Evolutionary conservation across 176 grass and related monocot genomes (phyloP).

Genomic region (Luzula sylvatica): DNA sequence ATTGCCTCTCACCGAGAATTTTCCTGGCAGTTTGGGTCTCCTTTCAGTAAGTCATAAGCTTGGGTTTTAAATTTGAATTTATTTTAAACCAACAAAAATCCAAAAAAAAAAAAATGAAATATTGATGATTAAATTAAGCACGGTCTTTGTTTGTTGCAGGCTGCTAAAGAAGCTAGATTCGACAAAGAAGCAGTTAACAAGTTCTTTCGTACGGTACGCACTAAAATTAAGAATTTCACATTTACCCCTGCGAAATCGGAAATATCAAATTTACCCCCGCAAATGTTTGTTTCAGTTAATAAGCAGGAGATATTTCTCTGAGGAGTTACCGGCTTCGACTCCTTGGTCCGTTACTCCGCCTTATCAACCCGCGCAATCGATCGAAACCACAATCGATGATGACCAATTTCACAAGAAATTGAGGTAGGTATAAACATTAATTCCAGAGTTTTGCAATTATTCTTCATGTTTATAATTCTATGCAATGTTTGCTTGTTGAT

Average conservation of each 20-base stretch:
- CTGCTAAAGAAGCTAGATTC: slow-evolving; percentile 86
- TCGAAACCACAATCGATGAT: slow-evolving; percentile 55
- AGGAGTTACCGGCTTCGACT: slow-evolving; percentile 60
- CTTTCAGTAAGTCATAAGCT: slow-evolving; percentile 56
- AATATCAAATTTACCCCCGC: neutral
- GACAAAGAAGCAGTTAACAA: slow-evolving; percentile 94
- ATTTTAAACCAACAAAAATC: too few species aligned
- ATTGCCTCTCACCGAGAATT: slow-evolving; percentile 64
- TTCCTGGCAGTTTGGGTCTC: slow-evolving; percentile 64
- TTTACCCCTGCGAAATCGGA: too few species aligned
- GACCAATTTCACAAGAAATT: slow-evolving; percentile 68
- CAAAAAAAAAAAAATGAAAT: too few species aligned
- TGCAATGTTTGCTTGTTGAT: too few species aligned
- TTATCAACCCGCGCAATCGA: slow-evolving; percentile 41
- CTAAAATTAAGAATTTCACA: slow-evolving; percentile 12
- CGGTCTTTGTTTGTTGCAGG: slow-evolving; percentile 37
- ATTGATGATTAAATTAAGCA: too few species aligned
- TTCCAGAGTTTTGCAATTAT: neutral
- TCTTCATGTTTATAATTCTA: too few species aligned
- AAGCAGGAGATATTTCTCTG: slow-evolving; percentile 88
- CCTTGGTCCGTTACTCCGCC: slow-evolving; percentile 52
- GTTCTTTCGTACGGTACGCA: slow-evolving; percentile 85
- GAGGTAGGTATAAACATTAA: slow-evolving; percentile 20
- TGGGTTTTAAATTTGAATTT: neutral
- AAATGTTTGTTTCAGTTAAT: slow-evolving; percentile 69